Evolutionary conservation across 352 stramenopile genomes (phyloP), one percentile per base, ranked within the genome.

Genomic region (Sclerospora graminicola): DNA sequence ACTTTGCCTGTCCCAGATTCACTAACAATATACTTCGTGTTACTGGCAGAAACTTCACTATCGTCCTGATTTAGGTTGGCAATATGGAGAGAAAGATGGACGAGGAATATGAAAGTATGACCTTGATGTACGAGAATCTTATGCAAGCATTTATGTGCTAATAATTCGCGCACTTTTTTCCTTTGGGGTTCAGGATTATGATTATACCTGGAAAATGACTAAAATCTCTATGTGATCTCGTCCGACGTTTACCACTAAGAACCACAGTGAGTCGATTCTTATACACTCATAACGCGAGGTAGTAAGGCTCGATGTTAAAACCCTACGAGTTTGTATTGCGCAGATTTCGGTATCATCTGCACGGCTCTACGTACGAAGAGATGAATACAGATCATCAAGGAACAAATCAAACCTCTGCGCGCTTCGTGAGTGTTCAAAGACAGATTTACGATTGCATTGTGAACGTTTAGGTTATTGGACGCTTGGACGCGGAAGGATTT

Each of bases 211-310:
- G 82, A 87, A 27, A 72, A 97, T 44, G 60, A 76, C 7, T 63
- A 84, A 38, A 96, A 98, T 52, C 69, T 98, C 21, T 98, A 97
- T 44, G 78, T 98, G 10, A 79, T 98, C 57, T 98, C 89, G 60
- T 96, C 84, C 7, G 95, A 99, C 54, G 98, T 99, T 70, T 98
- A 93, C 50, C 95, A 99, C 60, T 99, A 94, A 89, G 92, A 91
- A 14, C 69, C 61, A 19, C 60, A 89, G 78, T 87, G 48, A n/a
- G n/a, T n/a, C 44, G 50, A 14, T 19, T 13, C 0, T 26, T 16
- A 2, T 32, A 41, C 33, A 10, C 10, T 1, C 23, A 16, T 1
- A 39, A 19, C 23, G 7, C 8, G 2, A 27, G 13, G 18, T 27
- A 15, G 11, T 40, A 4, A 15, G 26, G 16, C 8, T 27, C n/a